These are phyloP conservation scores for Kwoniella sp. DNA, from an alignment of 768 basidiomycete genomes.

Conservation along the genomic window DNA sequence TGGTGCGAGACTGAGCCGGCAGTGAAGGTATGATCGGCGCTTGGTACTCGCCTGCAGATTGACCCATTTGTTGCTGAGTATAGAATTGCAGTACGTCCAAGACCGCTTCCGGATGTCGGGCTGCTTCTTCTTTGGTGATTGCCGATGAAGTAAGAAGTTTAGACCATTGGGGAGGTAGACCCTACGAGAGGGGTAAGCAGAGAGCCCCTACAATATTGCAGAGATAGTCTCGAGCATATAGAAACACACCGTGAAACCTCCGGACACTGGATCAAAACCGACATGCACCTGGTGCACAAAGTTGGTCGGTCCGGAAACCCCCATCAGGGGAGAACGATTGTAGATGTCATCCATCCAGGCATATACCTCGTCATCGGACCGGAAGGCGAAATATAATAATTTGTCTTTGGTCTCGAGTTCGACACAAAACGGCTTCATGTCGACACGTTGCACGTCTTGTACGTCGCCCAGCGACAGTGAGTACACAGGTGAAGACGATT, in stretches of 20 bases:
- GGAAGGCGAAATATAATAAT: constrained; percentile 71
- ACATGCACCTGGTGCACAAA: constrained; percentile 99
- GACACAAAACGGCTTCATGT: constrained; percentile 92
- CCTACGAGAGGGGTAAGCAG: constrained; percentile 59
- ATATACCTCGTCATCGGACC: constrained; percentile 83
- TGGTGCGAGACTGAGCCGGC: constrained; percentile 40
- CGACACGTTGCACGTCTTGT: constrained; percentile 82
- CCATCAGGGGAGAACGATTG: constrained; percentile 84
- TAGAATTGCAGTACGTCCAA: constrained; percentile 98
- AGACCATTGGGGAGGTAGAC: constrained; percentile 96
- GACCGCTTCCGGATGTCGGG: constrained; percentile 94
- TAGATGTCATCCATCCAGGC: constrained; percentile 98
- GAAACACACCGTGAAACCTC: constrained; percentile 90
- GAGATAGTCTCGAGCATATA: too few relatives aligned
- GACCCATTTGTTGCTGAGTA: constrained; percentile 75
- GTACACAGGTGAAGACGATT: constrained; percentile 56
- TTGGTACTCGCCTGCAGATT: constrained; percentile 26
- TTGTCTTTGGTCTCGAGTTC: constrained; percentile 82
- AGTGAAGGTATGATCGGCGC: constrained; percentile 52
- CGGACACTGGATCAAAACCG: constrained; percentile 89
- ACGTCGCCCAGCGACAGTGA: constrained; percentile 65
- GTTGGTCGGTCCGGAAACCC: constrained; percentile 91
- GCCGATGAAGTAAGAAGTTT: constrained; percentile 95
- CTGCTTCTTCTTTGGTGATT: constrained; percentile 97
- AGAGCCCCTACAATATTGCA: too few relatives aligned